Evolutionary conservation across 78 protist species (phyloP).

Genomic region (Monosiga brevicollis): DNA sequence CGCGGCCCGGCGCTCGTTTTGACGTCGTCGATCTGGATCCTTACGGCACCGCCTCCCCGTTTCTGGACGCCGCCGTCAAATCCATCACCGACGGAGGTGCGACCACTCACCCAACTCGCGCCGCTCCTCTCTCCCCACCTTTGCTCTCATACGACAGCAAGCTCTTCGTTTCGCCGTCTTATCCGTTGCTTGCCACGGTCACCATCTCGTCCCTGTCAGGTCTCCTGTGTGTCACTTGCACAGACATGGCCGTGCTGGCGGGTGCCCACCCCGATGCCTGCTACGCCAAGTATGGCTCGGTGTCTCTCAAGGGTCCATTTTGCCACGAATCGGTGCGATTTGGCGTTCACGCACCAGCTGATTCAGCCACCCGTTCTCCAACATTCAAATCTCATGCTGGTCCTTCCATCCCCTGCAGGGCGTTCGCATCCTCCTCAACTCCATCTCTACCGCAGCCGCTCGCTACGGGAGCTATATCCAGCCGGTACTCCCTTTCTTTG

Average conservation of each 20-base stretch:
- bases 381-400: no score
- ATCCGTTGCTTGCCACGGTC: neutral
- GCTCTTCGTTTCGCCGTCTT: no score
- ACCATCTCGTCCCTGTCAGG: slow-evolving; percentile 32
- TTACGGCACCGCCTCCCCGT: slow-evolving; percentile 93
- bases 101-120: neutral
- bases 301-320: slow-evolving; percentile 48
- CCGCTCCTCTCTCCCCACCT: slow-evolving; percentile 14
- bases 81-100: slow-evolving; percentile 69
- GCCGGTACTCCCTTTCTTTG: no score
- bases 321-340: slow-evolving; percentile 82
- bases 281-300: slow-evolving; percentile 80
- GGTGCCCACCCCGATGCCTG: slow-evolving; percentile 82
- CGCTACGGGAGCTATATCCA: slow-evolving; percentile 60
- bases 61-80: slow-evolving; percentile 90
- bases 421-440: slow-evolving; percentile 66
- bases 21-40: slow-evolving; percentile 98
- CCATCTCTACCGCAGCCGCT: slow-evolving; percentile 57
- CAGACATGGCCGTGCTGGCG: slow-evolving; percentile 89
- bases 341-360: no score
- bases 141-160: no score
- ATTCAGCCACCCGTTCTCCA: no score
- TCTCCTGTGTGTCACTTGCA: slow-evolving; percentile 88
- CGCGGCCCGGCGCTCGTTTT: slow-evolving; percentile 24
- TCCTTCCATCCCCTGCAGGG: no score